Evolutionary conservation across 768 basidiomycete genomes (phyloP).

Genomic region (Rhodosporidiobolus sp.): DNA sequence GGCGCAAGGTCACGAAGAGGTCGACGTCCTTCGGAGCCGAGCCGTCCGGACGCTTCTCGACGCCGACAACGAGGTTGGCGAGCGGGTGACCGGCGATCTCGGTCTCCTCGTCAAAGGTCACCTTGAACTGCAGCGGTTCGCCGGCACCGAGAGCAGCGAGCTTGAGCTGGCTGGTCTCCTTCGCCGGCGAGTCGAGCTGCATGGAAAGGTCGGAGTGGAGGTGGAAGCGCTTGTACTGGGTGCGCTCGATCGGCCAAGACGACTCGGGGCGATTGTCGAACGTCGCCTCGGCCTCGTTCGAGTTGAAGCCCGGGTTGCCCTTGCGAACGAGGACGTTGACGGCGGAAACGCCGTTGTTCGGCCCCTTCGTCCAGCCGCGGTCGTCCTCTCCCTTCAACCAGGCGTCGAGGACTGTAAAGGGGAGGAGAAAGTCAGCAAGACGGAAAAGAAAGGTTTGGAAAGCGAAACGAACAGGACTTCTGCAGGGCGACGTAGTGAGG

Average conservation of each 20-base stretch:
- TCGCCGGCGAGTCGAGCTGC: neutral
- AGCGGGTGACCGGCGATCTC: conserved; percentile 43
- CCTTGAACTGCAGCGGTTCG: conserved; percentile 27
- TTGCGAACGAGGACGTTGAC: conserved; percentile 43
- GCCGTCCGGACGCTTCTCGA: conserved; percentile 10
- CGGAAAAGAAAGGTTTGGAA: conserved; percentile 5
- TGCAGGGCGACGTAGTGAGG: conserved; percentile 42
- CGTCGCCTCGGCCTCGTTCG: conserved; percentile 42
- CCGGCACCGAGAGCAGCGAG: conserved; percentile 33
- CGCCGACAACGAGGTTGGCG: conserved; percentile 35
- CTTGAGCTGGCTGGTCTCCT: conserved; percentile 7
- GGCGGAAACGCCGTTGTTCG: conserved; percentile 40
- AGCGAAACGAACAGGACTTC: conserved; percentile 27
- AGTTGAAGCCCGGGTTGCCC: conserved; percentile 45
- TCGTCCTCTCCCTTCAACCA: conserved; percentile 42
- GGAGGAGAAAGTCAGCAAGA: neutral
- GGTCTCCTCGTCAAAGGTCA: conserved; percentile 35
- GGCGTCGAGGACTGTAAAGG: conserved; percentile 34
- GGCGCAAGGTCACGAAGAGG: conserved; percentile 41
- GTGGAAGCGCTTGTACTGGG: conserved; percentile 34
- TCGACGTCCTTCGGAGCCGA: conserved; percentile 43
- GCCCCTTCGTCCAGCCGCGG: conserved; percentile 36
- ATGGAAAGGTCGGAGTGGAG: conserved; percentile 13
- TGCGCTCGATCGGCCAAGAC: conserved; percentile 42
- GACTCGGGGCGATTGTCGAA: conserved; percentile 38